Base-by-base conservation (phyloP, 805 yeast species). In the Zygosaccharomyces kombuchaensis region DNA sequence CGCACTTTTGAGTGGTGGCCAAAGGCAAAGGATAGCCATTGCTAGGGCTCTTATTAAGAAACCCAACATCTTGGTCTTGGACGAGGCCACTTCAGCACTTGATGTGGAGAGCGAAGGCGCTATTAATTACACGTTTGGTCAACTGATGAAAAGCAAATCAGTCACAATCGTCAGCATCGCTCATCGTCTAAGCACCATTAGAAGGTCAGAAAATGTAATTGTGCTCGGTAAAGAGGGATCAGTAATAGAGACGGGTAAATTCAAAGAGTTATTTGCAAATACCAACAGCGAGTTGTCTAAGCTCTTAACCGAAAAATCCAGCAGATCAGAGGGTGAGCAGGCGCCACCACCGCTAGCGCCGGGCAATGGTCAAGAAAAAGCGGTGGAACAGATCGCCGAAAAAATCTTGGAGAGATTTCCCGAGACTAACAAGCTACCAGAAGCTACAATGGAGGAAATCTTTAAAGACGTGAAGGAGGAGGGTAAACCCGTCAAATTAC, bases 141-240 rank as follows among this genome's bases (percentile, higher is more conserved):
- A 72, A 36, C 69, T 90, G 43, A 77, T 79, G 68, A 68, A 71
- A 43, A 75, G 80, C 23, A 77, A 80, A 40, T 71, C 81, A 14
- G 66, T 81, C 39, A 91, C 97, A 0, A 81, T 89, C 2, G 86
- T 93, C 36, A 84, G 95, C 44, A 90, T 93, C 57, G 98, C 98
- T 2, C 99, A 91, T 64, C 75, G 98, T 55, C 71, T 90, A 47
- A 84, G 96, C 16, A 93, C 99, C 0, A 93, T 93, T 46, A 79
- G 82, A 54, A 80, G 90, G 67, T 85, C 96, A 46, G 89, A 87
- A 50, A 74, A 84, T 51, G 81, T 91, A 10, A 80, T 93, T 52
- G 98, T 93, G 3, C 71, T 93, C 30, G 90, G 87, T 36, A 72
- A 78, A 42, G 84, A 87, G 35, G 95, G 96, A 12, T 77, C 77